Evolutionary conservation across 2,329 filamentous ascomycete genomes (phyloP).

Genomic region (Ophiostoma novo-ulmi): DNA sequence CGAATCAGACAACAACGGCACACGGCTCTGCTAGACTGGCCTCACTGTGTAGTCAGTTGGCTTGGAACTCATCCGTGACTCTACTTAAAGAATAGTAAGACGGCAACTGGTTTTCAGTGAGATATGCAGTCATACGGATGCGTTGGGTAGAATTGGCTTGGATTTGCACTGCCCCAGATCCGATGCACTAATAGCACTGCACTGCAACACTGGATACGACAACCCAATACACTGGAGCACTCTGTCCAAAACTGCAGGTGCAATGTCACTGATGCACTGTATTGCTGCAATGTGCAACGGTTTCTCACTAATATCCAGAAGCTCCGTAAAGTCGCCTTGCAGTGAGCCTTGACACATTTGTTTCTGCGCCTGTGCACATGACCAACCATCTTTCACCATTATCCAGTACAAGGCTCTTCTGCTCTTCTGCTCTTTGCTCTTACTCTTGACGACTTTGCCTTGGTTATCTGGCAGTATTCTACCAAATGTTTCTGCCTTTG

Average conservation of each 20-base stretch:
- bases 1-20: neutral
- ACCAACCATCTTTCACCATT: neutral
- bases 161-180: neutral
- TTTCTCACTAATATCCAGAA: neutral
- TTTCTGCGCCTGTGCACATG: neutral
- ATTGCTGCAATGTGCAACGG: neutral
- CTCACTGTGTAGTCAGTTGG: neutral
- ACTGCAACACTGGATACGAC: neutral
- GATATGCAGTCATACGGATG: slow-evolving; percentile 7
- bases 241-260: neutral
- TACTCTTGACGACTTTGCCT: neutral
- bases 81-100: neutral
- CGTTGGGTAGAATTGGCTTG: neutral
- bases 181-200: neutral
- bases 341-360: neutral
- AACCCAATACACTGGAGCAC: neutral
- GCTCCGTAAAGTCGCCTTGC: neutral
- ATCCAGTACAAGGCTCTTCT: neutral
- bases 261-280: neutral
- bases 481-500: neutral
- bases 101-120: neutral
- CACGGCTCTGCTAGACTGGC: neutral
- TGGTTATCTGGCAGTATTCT: neutral
- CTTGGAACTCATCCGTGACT: neutral
- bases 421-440: neutral